These are phyloP conservation scores for Beauveria bassiana DNA, from an alignment of 2,329 filamentous ascomycete species.

Conservation along the genomic window DNA sequence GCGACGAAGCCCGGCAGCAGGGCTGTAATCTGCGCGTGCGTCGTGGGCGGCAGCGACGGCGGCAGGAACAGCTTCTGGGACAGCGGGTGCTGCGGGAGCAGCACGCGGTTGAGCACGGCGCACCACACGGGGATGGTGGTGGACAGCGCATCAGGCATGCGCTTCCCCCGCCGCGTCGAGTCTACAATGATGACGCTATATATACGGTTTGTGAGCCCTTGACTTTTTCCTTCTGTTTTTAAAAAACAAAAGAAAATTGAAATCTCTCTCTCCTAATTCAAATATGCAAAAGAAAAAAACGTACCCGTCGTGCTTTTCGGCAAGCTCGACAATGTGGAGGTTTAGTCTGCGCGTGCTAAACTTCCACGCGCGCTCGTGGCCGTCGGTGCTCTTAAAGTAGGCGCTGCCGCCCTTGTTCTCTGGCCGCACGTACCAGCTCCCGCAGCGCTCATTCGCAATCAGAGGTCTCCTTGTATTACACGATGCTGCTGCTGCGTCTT, in stretches of 20 bases:
- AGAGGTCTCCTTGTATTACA: conserved; percentile 48
- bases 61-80: conserved; percentile 59
- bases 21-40: conserved; percentile 67
- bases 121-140: conserved; percentile 96
- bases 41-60: conserved; percentile 61
- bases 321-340: conserved; percentile 64
- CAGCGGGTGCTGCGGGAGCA: conserved; percentile 55
- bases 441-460: conserved; percentile 89
- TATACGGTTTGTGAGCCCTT: background rate
- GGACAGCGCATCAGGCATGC: conserved; percentile 88
- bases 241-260: too few relatives aligned
- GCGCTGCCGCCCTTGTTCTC: conserved; percentile 60
- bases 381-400: conserved; percentile 98
- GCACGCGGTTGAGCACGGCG: conserved; percentile 68
- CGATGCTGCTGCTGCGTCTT: background rate
- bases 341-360: conserved; percentile 84
- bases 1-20: conserved; percentile 48
- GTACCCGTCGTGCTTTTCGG: conserved; percentile 60
- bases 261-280: too few relatives aligned
- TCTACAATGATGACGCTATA: conserved; percentile 74
- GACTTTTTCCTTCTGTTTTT: too few relatives aligned
- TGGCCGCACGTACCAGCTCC: conserved; percentile 84
- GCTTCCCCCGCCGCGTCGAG: conserved; percentile 84
- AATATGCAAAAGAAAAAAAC: conserved; percentile 15
- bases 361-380: conserved; percentile 82